Evolutionary conservation across 140 eudicot genomes (phyloP).

Genomic region (Stevia rebaudiana): DNA sequence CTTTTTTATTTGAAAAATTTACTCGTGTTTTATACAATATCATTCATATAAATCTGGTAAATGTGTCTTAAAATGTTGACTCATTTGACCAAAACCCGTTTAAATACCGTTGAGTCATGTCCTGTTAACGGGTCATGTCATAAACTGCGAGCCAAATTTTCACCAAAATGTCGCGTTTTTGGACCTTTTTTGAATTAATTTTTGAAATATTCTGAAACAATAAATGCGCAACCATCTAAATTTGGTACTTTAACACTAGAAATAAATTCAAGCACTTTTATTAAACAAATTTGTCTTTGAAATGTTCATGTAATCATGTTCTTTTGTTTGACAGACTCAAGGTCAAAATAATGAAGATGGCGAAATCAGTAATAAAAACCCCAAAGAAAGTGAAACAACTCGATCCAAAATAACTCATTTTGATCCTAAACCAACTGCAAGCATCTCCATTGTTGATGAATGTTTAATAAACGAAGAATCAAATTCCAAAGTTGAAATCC

Average conservation of each 20-base stretch:
- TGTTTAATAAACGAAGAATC: conserved; percentile 10
- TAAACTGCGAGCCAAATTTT: neutral
- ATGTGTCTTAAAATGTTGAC: neutral
- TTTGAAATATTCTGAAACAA: neutral
- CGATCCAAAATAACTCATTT: conserved; percentile 12
- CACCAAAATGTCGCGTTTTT: neutral
- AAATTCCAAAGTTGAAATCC: conserved; percentile 30
- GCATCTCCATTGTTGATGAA: conserved; percentile 5
- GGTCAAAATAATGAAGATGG: conserved; percentile 24
- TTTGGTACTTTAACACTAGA: neutral
- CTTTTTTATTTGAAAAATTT: neutral
- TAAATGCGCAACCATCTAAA: neutral
- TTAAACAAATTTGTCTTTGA: neutral
- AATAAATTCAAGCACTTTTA: neutral
- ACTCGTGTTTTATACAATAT: neutral
- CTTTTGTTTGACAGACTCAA: conserved; percentile 37
- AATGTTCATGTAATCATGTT: conserved; percentile 8
- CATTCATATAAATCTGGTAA: neutral
- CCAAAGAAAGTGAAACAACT: neutral
- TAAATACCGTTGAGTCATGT: neutral
- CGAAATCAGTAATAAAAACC: conserved; percentile 10
- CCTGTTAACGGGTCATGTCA: neutral
- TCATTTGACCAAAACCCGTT: neutral
- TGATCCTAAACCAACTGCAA: conserved; percentile 22
- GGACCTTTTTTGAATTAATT: neutral